Evolutionary conservation across 148 eudicot species (phyloP).

Genomic region (Rhododendron henanense): DNA sequence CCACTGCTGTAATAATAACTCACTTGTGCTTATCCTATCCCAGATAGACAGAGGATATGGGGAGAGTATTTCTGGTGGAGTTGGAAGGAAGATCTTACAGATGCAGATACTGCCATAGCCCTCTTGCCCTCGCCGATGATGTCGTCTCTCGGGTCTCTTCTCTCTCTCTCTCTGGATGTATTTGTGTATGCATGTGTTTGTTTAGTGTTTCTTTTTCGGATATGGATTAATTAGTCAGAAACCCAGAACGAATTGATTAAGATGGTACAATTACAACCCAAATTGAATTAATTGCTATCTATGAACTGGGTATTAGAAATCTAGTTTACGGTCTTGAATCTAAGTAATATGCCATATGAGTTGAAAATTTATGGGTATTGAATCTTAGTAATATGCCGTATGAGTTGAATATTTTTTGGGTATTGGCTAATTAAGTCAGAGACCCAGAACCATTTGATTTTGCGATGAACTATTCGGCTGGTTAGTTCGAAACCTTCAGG

Average conservation of each 20-base stretch:
- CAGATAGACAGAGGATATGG: constrained; percentile 25
- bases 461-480: background rate
- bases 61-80: constrained; percentile 45
- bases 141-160: constrained; percentile 35
- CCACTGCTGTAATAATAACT: background rate
- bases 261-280: background rate
- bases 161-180: background rate
- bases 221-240: background rate
- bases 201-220: background rate
- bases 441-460: background rate
- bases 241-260: constrained; percentile 6
- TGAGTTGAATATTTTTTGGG: background rate
- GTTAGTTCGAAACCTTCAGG: too few species aligned
- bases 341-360: background rate
- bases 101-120: constrained; percentile 40
- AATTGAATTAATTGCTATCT: background rate
- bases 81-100: constrained; percentile 43
- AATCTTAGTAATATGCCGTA: background rate
- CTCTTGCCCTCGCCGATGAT: constrained; percentile 41
- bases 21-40: too few species aligned
- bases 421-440: background rate
- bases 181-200: background rate
- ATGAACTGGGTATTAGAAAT: background rate
- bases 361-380: background rate
- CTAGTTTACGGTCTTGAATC: background rate